Percentiles rank a stretch among this genome's conserved stretches.
These are phyloP conservation scores for Sarocladiaceae sp. DNA, from an alignment of 2,329 filamentous ascomycete genomes.

Conservation along the genomic window DNA sequence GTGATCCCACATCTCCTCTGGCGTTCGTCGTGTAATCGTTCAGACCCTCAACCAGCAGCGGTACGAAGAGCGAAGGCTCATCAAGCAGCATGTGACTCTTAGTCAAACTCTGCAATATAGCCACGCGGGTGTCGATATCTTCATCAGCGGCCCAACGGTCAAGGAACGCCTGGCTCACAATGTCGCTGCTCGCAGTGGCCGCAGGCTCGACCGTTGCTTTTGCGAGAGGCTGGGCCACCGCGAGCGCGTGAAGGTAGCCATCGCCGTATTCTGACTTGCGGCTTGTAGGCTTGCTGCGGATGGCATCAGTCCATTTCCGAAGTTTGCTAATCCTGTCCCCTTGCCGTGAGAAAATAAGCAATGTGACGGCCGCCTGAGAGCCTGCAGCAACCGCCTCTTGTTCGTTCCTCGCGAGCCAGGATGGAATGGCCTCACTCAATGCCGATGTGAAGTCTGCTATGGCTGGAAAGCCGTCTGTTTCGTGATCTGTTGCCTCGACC, in stretches of 20 bases:
- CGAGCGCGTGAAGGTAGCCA: conserved; percentile 48
- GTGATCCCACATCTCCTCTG: conserved; percentile 82
- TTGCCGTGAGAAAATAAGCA: conserved; percentile 39
- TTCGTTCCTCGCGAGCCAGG: conserved; percentile 46
- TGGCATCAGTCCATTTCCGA: conserved; percentile 38
- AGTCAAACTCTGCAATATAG: conserved; percentile 49
- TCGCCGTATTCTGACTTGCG: conserved; percentile 32
- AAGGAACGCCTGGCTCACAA: conserved; percentile 39
- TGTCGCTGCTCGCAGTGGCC: conserved; percentile 19
- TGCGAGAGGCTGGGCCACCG: conserved; percentile 40
- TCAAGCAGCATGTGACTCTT: conserved; percentile 38
- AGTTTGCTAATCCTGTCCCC: conserved; percentile 33
- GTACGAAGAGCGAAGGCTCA: conserved; percentile 34
- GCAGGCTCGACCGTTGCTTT: conserved; percentile 22
- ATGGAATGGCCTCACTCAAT: conserved; percentile 28
- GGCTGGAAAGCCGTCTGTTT: conserved; percentile 7
- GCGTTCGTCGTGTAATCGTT: conserved; percentile 90
- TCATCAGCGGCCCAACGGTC: conserved; percentile 46
- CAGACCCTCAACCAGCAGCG: conserved; percentile 51
- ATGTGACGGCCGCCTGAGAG: conserved; percentile 43
- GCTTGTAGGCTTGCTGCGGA: conserved; percentile 28
- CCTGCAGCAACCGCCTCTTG: conserved; percentile 41
- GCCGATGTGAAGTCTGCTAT: not conserved
- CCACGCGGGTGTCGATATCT: conserved; percentile 45
- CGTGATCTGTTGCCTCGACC: not conserved